These are phyloP conservation scores for Alnus rubra DNA, from an alignment of 306 rosid species.

Conservation along the genomic window DNA sequence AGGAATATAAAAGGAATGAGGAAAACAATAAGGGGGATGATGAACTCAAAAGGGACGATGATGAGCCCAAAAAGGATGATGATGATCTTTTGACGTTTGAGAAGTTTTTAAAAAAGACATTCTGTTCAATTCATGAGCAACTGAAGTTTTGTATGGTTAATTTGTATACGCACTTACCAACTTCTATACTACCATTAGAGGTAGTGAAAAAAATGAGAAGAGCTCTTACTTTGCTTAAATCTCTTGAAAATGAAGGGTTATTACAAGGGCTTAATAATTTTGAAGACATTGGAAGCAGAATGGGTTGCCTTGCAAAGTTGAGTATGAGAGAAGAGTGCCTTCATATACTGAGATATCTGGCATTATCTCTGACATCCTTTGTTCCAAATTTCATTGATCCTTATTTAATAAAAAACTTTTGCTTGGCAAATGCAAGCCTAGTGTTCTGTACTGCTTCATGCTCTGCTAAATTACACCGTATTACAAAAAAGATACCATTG, in stretches of 20 bases:
- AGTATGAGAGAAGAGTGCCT: constrained; percentile 20
- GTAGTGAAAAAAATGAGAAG: not conserved
- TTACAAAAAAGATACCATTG: not conserved
- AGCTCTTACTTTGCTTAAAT: not conserved
- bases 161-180: constrained; percentile 55
- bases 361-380: not conserved
- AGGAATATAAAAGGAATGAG: no score
- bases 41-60: not conserved
- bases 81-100: constrained; percentile 25
- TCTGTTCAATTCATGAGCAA: constrained; percentile 3
- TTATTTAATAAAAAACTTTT: not conserved
- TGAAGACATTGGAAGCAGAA: not conserved
- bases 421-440: constrained; percentile 37
- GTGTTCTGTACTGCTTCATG: constrained; percentile 47
- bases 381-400: not conserved
- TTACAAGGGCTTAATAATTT: not conserved
- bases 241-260: not conserved
- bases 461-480: constrained; percentile 35
- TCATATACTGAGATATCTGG: not conserved
- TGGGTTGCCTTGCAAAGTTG: constrained; percentile 5
- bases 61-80: not conserved
- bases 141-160: constrained; percentile 19
- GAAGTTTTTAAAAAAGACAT: constrained; percentile 30
- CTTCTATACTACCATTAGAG: constrained; percentile 31
- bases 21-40: no score